Conservation (phyloP, 2,329 filamentous ascomycete species). For the Clonostachys solani region DNA sequence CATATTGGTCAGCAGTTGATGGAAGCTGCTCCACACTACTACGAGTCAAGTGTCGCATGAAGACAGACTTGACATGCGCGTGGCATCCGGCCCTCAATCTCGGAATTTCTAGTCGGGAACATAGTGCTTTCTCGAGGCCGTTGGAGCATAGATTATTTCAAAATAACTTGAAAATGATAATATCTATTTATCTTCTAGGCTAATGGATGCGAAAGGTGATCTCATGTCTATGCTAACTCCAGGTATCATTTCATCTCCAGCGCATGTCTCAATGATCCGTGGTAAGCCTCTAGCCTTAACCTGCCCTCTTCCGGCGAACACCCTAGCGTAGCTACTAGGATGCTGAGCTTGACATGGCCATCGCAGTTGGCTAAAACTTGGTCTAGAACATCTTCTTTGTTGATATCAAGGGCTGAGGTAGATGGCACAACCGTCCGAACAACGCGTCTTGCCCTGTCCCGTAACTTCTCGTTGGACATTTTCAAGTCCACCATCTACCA, state of each 20-base stretch:
- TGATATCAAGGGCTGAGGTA: conserved; percentile 5
- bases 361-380: conserved; percentile 2
- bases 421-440: conserved; percentile 8
- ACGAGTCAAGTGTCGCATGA: no score
- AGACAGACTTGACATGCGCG: no score
- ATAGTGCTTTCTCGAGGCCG: no score
- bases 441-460: conserved; percentile 13
- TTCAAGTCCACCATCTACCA: conserved; percentile 14
- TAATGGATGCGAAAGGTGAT: no score
- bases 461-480: conserved; percentile 29
- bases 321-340: conserved; percentile 2
- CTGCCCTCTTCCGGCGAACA: conserved; percentile 1
- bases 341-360: conserved; percentile 6
- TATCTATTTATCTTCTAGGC: no score
- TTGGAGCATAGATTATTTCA: no score
- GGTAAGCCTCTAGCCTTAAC: background rate
- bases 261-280: background rate
- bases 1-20: no score
- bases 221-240: no score
- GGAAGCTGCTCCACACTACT: no score
- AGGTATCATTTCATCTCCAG: background rate
- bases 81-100: no score
- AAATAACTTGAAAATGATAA: no score
- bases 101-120: no score
- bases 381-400: conserved; percentile 10